phyloP scores from a whole-genome alignment of 805 yeast species.

The Candida boleticola region DNA sequence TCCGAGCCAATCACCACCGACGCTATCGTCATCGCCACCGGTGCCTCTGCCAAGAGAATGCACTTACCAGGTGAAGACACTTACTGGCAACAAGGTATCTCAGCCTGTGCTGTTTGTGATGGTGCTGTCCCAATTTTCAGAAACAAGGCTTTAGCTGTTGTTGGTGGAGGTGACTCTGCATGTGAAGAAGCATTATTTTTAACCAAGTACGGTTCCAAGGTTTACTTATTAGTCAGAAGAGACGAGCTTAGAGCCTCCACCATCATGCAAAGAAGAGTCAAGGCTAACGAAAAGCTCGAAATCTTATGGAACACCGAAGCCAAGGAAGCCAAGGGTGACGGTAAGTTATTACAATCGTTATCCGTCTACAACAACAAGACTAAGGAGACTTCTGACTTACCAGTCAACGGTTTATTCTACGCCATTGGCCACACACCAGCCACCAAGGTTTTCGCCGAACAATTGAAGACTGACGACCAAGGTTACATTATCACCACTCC shows the following conservation, averaged over 20 bases:
- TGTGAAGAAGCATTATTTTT: constrained; percentile 98
- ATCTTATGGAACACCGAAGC: constrained; percentile 84
- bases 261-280: constrained; percentile 94
- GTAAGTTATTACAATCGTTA: constrained; percentile 69
- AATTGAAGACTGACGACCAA: constrained; percentile 77
- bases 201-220: constrained; percentile 97
- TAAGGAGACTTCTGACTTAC: constrained; percentile 63
- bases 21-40: constrained; percentile 91
- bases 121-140: constrained; percentile 99
- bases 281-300: constrained; percentile 83
- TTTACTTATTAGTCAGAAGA: constrained; percentile 88
- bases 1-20: constrained; percentile 89
- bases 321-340: constrained; percentile 90
- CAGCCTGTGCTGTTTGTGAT: constrained; percentile 99
- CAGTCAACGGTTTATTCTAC: constrained; percentile 90
- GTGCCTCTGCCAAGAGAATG: constrained; percentile 97
- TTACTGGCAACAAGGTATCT: constrained; percentile 99
- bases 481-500: constrained; percentile 91
- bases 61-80: constrained; percentile 93
- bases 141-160: constrained; percentile 94
- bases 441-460: constrained; percentile 73
- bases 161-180: constrained; percentile 99
- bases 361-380: constrained; percentile 70
- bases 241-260: constrained; percentile 92
- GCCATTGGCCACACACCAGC: constrained; percentile 99